Percentiles rank a stretch among this genome's conserved stretches.
phyloP scores from a whole-genome alignment of 306 rosid genomes.

The Gillenia trifoliata region DNA sequence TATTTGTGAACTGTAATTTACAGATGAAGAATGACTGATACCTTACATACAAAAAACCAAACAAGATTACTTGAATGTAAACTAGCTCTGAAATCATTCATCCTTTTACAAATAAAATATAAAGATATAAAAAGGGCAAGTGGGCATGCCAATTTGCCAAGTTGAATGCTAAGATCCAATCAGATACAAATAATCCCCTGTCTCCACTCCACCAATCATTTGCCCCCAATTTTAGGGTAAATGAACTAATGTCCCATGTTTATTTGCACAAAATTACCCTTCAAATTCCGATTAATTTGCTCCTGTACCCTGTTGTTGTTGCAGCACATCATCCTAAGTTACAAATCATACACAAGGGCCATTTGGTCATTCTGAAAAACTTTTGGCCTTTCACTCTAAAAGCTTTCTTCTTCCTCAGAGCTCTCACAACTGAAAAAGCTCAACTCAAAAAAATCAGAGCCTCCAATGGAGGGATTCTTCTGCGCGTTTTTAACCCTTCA shows the following conservation, averaged over 20 bases:
- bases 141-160: neutral
- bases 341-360: neutral
- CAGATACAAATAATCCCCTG: neutral
- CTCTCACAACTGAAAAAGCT: neutral
- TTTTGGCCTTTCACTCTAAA: neutral
- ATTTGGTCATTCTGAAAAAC: conserved; percentile 10
- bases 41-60: too few relatives aligned
- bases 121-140: neutral
- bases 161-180: conserved; percentile 3
- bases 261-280: conserved; percentile 6
- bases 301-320: neutral
- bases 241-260: neutral
- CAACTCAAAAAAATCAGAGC: neutral
- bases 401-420: neutral
- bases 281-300: neutral
- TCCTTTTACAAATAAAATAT: neutral
- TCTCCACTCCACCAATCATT: conserved; percentile 21
- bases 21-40: too few relatives aligned
- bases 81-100: neutral
- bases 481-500: neutral
- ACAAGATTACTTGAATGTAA: too few relatives aligned
- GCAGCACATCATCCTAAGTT: neutral
- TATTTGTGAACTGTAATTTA: too few relatives aligned
- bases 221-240: neutral
- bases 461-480: neutral